These are phyloP conservation scores for Nemania abortiva DNA, from an alignment of 2,329 filamentous ascomycete genomes.

Conservation along the genomic window DNA sequence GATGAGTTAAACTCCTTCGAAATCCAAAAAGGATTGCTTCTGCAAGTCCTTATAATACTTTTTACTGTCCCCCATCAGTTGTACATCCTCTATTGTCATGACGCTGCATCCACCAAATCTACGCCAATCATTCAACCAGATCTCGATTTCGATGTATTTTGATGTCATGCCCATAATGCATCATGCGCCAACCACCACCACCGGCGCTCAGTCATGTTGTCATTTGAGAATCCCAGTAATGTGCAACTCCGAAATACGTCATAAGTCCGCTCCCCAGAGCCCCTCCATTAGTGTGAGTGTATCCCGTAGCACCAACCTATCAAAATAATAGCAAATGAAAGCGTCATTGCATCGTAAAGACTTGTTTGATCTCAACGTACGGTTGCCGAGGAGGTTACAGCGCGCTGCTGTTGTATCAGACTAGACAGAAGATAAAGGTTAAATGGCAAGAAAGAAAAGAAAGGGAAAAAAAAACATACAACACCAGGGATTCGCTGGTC, in stretches of 20 bases:
- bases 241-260: neutral
- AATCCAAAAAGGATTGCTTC: neutral
- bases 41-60: conserved; percentile 10
- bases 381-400: too few species aligned
- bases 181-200: neutral
- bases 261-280: neutral
- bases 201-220: neutral
- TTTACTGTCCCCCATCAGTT: neutral
- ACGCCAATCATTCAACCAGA: conserved; percentile 18
- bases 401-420: too few species aligned
- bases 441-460: too few species aligned
- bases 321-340: neutral
- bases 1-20: neutral
- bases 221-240: neutral
- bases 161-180: conserved; percentile 20
- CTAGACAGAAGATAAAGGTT: neutral
- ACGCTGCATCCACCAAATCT: neutral
- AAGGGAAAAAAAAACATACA: too few species aligned
- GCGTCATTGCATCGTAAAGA: neutral
- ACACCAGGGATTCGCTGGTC: too few species aligned
- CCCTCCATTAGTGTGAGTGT: neutral
- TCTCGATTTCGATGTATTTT: conserved; percentile 36
- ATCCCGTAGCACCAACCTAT: neutral
- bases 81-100: neutral
- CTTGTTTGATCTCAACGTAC: neutral